Base-by-base conservation (phyloP, 2,329 filamentous ascomycete genomes). In the Sodiomyces alkalinus region DNA sequence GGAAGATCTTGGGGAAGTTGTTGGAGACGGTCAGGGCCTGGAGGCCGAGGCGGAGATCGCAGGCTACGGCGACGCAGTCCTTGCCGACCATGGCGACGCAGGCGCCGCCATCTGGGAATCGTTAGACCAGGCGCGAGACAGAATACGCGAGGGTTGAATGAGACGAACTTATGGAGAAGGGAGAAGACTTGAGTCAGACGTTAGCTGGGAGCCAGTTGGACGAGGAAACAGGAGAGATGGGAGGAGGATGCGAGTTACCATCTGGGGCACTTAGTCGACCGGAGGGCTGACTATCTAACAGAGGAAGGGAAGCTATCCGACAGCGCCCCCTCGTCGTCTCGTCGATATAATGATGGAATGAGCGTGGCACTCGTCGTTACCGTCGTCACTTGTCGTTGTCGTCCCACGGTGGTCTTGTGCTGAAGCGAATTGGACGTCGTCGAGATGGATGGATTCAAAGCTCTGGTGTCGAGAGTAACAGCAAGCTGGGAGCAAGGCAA, bases 1-100 rank as follows among this genome's bases (percentile, higher is more conserved):
- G 75, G 74, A 96, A 96, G 68, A 98, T 82, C 68, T 98, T 98
- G 64, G 90, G 90, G 68, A 96, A 96, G 77, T 96, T 90, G 76
- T 98, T 98, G 55, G 85, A 94, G 34, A 98, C 81, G 38, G 90
- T 98, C 51, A 98, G 70, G 50, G 90, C 72, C 64, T 98, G 90
- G 51, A 96, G 77, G 47, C 90, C 90, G 42, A 98, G 82, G 39
- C 90, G 87, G 41, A 98, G 82, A 60, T 98, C 90, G 67, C 90
- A 98, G 55, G 90, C 90, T 53, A 98, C 96, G 59, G 90, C 90
- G 36, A 98, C 90, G 59, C 90, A 98, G 74, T 96, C 86, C 63
- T 98, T 96, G 66, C 90, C 90, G 41, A 93, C 86, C 90, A 96
- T 96, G 58, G 87, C 87, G 42, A 96, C 85, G 60, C 80, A 87